Evolutionary conservation across 2,329 filamentous ascomycete species (phyloP), one percentile per base, ranked within the genome.

Genomic region (Trichoderma simmonsii): DNA sequence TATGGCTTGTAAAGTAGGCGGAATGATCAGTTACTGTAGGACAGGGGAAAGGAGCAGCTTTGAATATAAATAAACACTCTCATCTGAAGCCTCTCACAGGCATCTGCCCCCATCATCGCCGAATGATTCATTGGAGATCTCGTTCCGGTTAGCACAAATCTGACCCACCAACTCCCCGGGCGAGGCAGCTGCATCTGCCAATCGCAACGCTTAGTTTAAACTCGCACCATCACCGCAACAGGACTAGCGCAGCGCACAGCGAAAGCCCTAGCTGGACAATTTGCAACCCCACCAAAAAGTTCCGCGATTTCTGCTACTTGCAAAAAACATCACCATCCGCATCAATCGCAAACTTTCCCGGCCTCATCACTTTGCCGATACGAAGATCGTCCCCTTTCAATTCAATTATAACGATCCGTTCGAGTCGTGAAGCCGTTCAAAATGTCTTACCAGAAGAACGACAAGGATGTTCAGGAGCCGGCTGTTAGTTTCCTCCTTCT

Each of bases 371-470:
- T 87, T 93, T 92, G 91, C 91, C 90, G 91, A 86, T 89, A 90
- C 88, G 83, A 81, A 77, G 78, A 64, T 71, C 68, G 68, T 48
- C 48, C 60, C 18, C 26, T 28, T 59, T 71, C 68, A 71, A 71
- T 26, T 6, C 14, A n/a, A 8, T 24, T 24, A 9, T 24, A 64
- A 63, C 68, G 68, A 75, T 82, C 80, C 86, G 89, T 92, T 92
- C 91, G 92, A 93, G 92, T 94, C 92, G 88, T 93, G 92, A 93
- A 89, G 91, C 71, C 77, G 79, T 80, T 79, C 85, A 92, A 86
- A 77, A 97, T 97, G 93, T 96, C 94, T 86, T 96, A 93, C 91
- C 89, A 97, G 86, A 97, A 98, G 91, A 87, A 89, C 83, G 95
- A 97, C 86, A 97, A 98, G 91, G 92, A 95, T 81, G 92, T 93